These are phyloP conservation scores for Byssochlamys sp. DNA, from an alignment of 2,329 filamentous ascomycete species.

Conservation along the genomic window DNA sequence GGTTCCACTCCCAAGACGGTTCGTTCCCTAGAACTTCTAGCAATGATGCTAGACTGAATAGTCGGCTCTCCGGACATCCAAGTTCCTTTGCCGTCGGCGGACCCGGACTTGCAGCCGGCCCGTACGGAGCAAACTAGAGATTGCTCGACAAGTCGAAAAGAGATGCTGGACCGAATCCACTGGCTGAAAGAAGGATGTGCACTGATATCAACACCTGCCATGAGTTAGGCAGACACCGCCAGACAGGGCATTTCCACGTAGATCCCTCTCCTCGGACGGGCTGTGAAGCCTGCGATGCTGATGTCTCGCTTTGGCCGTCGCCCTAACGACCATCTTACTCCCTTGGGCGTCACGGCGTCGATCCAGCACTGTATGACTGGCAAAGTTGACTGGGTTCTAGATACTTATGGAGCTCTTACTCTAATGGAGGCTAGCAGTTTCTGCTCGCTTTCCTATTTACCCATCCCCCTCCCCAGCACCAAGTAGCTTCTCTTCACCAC, in stretches of 20 bases:
- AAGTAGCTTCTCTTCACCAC: background rate
- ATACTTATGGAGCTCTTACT: background rate
- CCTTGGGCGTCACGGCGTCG: background rate
- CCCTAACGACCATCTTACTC: background rate
- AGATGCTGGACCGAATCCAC: background rate
- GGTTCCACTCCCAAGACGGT: background rate
- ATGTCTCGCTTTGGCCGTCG: background rate
- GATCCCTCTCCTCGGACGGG: background rate
- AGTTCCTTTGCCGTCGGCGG: background rate
- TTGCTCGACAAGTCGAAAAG: background rate
- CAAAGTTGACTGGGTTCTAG: constrained; percentile 12
- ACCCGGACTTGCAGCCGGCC: background rate
- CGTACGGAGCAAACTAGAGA: background rate
- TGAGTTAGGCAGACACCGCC: background rate
- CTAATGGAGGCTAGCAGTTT: background rate
- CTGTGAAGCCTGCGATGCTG: background rate
- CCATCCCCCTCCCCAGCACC: background rate
- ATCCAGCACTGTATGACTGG: background rate
- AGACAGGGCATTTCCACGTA: background rate
- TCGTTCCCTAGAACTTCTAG: background rate
- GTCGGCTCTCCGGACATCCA: background rate
- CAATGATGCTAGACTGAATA: background rate
- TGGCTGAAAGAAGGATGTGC: background rate
- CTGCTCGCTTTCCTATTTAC: constrained; percentile 1
- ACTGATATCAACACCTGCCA: background rate